Evolutionary conservation across 805 yeast genomes (phyloP).

Genomic region (Wickerhamomyces tratensis): DNA sequence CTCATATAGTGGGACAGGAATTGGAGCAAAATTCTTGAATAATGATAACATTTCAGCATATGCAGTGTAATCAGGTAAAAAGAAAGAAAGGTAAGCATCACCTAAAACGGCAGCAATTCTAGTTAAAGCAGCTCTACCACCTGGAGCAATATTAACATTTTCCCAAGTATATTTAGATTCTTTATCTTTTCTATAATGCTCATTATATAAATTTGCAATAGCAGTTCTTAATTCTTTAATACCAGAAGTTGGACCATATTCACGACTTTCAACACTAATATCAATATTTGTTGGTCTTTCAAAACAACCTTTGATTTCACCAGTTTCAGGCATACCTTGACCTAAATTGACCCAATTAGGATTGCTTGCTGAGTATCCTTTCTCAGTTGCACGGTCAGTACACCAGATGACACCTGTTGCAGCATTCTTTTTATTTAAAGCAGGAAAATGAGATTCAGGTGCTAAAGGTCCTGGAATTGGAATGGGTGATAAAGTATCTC

Average conservation of each 20-base stretch:
- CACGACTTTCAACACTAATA: constrained; percentile 38
- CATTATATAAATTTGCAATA: constrained; percentile 47
- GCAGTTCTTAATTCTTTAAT: constrained; percentile 44
- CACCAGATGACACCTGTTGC: constrained; percentile 60
- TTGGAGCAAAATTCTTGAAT: constrained; percentile 53
- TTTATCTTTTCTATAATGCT: constrained; percentile 37
- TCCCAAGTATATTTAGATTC: constrained; percentile 46
- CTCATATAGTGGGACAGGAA: constrained; percentile 52
- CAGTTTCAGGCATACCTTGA: constrained; percentile 59
- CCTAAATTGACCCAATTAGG: constrained; percentile 49
- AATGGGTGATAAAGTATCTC: constrained; percentile 30
- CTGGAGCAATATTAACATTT: constrained; percentile 55
- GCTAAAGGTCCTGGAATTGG: constrained; percentile 40
- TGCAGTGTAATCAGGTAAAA: constrained; percentile 56
- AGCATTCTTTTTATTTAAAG: constrained; percentile 46
- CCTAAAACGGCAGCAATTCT: constrained; percentile 51
- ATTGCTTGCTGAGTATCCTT: constrained; percentile 35
- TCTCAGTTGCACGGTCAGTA: constrained; percentile 49
- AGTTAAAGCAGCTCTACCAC: constrained; percentile 54
- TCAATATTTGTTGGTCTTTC: constrained; percentile 39
- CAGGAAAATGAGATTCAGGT: constrained; percentile 41
- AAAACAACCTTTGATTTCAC: constrained; percentile 50
- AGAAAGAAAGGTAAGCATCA: constrained; percentile 50
- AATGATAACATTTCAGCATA: constrained; percentile 56
- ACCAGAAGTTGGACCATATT: constrained; percentile 55